Evolutionary conservation across 2,329 filamentous ascomycete genomes (phyloP).

Genomic region (Trichoderma oligosporum): DNA sequence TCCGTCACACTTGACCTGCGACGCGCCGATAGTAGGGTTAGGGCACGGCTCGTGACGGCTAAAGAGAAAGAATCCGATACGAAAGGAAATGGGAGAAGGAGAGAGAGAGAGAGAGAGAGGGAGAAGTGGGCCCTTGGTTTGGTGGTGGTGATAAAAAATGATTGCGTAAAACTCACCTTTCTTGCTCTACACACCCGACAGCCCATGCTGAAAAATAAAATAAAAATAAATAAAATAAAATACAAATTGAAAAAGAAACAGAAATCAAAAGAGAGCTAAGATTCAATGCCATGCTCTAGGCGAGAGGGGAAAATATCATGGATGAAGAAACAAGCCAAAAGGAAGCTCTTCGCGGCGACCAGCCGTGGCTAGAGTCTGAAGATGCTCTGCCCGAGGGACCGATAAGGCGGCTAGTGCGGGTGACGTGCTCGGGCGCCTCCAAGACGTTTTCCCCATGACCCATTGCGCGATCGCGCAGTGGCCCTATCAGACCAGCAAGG

Average conservation of each 20-base stretch:
- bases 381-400: slow-evolving; percentile 18
- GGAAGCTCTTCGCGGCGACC: neutral
- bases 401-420: slow-evolving; percentile 20
- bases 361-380: slow-evolving; percentile 1
- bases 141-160: neutral
- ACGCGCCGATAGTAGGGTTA: slow-evolving; percentile 14
- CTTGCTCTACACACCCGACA: slow-evolving; percentile 41
- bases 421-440: slow-evolving; percentile 20
- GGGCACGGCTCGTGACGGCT: neutral
- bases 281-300: neutral
- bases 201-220: slow-evolving; percentile 31
- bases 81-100: too few relatives aligned
- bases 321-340: neutral
- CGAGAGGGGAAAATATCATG: neutral
- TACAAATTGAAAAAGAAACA: neutral
- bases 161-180: slow-evolving; percentile 31
- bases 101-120: neutral
- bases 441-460: slow-evolving; percentile 18
- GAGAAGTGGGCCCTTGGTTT: neutral
- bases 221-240: neutral
- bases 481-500: slow-evolving; percentile 4
- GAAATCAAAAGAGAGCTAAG: neutral
- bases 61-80: neutral
- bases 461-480: slow-evolving; percentile 19
- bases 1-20: slow-evolving; percentile 42